A percentile compares a stretch with the other conserved stretches of the same genome.
These are phyloP conservation scores for Monosporascus sp. DNA, from an alignment of 2,329 filamentous ascomycete species.

Conservation along the genomic window DNA sequence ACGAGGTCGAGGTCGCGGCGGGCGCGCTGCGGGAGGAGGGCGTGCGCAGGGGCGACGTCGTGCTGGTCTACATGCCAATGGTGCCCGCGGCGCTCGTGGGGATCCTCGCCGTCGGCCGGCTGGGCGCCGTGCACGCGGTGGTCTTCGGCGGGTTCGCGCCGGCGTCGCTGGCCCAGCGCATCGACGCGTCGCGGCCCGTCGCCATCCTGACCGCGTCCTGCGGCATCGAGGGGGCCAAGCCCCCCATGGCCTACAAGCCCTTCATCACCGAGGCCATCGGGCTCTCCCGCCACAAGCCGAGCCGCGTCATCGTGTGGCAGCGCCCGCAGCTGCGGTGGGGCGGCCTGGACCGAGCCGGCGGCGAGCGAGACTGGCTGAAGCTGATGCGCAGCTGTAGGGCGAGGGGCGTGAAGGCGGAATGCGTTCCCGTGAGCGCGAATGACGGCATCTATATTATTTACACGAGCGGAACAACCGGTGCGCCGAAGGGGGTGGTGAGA, in stretches of 20 bases:
- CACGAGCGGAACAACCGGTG: constrained; percentile 67
- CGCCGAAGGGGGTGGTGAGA: constrained; percentile 66
- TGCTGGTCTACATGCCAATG: constrained; percentile 88
- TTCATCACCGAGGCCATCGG: constrained; percentile 70
- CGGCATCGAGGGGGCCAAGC: constrained; percentile 82
- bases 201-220: constrained; percentile 85
- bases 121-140: constrained; percentile 85
- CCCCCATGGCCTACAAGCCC: constrained; percentile 69
- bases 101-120: constrained; percentile 72
- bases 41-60: constrained; percentile 23
- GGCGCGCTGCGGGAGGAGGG: constrained; percentile 79
- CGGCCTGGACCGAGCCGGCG: constrained; percentile 56
- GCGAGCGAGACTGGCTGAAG: constrained; percentile 75
- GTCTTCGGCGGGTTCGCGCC: constrained; percentile 92
- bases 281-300: constrained; percentile 65
- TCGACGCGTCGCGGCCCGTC: constrained; percentile 73
- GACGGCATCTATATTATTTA: constrained; percentile 84
- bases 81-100: constrained; percentile 84
- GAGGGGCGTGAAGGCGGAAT: constrained; percentile 62
- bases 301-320: constrained; percentile 76
- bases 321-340: constrained; percentile 72
- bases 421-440: constrained; percentile 71
- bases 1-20: constrained; percentile 76
- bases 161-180: constrained; percentile 75
- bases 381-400: constrained; percentile 66